A percentile compares a stretch with the other conserved stretches of the same genome.
Evolutionary conservation across 371 early-diverging fungal species (phyloP).

Genomic region (Batkoa obscura): DNA sequence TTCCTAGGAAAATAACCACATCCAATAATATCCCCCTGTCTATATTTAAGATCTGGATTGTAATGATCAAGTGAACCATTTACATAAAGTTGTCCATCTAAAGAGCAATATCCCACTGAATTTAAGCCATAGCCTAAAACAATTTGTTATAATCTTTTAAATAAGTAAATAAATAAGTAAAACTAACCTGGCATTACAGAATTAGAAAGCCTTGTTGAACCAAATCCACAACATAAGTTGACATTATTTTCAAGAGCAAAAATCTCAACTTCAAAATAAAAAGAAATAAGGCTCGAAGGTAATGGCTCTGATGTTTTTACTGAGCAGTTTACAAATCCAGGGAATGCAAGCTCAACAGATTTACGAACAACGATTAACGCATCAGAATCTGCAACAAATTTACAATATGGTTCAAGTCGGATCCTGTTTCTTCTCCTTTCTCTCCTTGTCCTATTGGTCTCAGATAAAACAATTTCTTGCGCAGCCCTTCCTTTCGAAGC

Average conservation of each 20-base stretch:
- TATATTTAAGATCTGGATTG: background rate
- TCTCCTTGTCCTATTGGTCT: too few relatives aligned
- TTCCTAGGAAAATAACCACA: constrained; percentile 1
- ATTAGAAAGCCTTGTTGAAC: background rate
- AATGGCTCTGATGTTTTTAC: background rate
- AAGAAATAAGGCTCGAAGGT: background rate
- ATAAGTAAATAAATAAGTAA: background rate
- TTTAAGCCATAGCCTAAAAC: background rate
- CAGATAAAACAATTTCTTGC: too few relatives aligned
- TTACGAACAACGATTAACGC: too few relatives aligned
- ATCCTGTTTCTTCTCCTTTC: too few relatives aligned
- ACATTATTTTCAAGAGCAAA: background rate
- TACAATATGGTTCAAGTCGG: too few relatives aligned
- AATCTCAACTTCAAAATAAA: constrained; percentile 5
- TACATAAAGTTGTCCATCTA: constrained; percentile 4
- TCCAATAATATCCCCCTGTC: background rate
- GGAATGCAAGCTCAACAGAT: constrained; percentile 1
- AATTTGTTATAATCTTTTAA: too few relatives aligned
- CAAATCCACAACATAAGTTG: background rate
- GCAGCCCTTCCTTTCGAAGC: too few relatives aligned
- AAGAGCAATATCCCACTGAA: constrained; percentile 2
- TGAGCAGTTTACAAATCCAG: background rate
- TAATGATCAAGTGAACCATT: background rate
- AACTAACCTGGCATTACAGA: background rate
- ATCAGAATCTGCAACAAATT: too few relatives aligned